Conservation (phyloP, 352 stramenopile genomes). For the Salisapilia sapeloensis region DNA sequence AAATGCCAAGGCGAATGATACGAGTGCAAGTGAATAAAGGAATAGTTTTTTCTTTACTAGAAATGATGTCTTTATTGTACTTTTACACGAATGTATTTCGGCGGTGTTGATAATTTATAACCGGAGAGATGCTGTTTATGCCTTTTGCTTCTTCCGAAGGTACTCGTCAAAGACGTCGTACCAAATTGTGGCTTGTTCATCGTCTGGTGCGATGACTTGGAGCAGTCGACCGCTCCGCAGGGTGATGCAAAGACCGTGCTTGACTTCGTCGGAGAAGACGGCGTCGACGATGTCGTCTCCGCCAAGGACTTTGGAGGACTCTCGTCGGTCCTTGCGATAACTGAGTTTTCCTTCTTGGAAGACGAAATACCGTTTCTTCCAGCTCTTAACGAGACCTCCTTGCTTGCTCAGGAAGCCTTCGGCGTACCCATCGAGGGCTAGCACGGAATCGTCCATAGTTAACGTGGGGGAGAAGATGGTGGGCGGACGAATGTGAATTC, state of each 20-base stretch:
- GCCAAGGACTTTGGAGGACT: conserved; percentile 23
- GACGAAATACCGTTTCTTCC: conserved; percentile 64
- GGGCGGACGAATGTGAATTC: too few species aligned
- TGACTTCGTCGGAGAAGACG: conserved; percentile 23
- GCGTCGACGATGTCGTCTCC: conserved; percentile 31
- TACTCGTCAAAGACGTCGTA: conserved; percentile 44
- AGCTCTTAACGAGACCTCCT: conserved; percentile 51
- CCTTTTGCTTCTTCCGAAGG: conserved; percentile 7
- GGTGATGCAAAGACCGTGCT: conserved; percentile 28
- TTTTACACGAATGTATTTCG: too few species aligned
- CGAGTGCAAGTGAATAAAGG: conserved; percentile 6
- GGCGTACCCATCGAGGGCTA: conserved; percentile 40
- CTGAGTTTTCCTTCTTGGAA: conserved; percentile 42
- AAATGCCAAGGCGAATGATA: conserved; percentile 8
- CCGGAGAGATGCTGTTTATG: too few species aligned
- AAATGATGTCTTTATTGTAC: too few species aligned
- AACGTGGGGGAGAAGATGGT: too few species aligned
- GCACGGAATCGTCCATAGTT: too few species aligned
- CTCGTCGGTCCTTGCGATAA: conserved; percentile 42
- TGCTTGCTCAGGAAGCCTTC: conserved; percentile 56
- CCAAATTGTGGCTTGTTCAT: conserved; percentile 38
- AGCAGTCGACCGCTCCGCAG: conserved; percentile 26
- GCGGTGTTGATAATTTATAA: too few species aligned
- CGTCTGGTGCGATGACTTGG: conserved; percentile 22
- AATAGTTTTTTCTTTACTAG: too few species aligned